A percentile compares a stretch with the other conserved stretches of the same genome.
Evolutionary conservation across 805 yeast genomes (phyloP).

Genomic region (Wickerhamiella allomyrinae): DNA sequence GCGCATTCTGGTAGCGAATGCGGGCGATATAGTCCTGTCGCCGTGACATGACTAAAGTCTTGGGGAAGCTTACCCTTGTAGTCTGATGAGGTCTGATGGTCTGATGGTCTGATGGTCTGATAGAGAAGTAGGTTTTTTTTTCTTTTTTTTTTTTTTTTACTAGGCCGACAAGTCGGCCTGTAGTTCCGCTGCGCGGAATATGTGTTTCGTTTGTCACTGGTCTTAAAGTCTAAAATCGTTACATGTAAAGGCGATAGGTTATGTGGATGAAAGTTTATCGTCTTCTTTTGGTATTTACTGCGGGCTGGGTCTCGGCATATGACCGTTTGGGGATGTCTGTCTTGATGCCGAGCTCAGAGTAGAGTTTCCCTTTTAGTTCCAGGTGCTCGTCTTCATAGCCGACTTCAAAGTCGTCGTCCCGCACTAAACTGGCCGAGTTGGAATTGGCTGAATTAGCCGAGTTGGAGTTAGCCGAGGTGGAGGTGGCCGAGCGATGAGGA

Average conservation of each 20-base stretch:
- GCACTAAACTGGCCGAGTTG: too few species aligned
- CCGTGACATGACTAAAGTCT: slow-evolving; percentile 2
- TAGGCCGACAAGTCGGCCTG: too few species aligned
- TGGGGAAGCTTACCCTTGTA: too few species aligned
- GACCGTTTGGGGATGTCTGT: background rate
- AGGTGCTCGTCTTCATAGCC: background rate
- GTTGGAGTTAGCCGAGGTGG: background rate
- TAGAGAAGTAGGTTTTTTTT: too few species aligned
- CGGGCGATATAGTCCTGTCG: slow-evolving; percentile 43
- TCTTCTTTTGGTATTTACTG: background rate
- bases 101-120: too few species aligned
- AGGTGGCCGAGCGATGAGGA: background rate
- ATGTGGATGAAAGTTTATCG: too few species aligned
- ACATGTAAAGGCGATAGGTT: too few species aligned
- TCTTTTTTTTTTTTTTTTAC: too few species aligned
- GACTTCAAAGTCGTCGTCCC: background rate
- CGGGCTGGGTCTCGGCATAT: background rate
- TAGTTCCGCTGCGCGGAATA: too few species aligned
- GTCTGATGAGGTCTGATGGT: too few species aligned
- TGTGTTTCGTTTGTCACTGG: background rate
- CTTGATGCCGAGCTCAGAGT: background rate
- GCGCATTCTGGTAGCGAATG: slow-evolving; percentile 65
- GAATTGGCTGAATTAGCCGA: background rate
- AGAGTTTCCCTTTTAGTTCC: background rate
- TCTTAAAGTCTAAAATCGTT: too few species aligned